Conservation (phyloP, 2,329 filamentous ascomycete species). For the Elsinoe australis region DNA sequence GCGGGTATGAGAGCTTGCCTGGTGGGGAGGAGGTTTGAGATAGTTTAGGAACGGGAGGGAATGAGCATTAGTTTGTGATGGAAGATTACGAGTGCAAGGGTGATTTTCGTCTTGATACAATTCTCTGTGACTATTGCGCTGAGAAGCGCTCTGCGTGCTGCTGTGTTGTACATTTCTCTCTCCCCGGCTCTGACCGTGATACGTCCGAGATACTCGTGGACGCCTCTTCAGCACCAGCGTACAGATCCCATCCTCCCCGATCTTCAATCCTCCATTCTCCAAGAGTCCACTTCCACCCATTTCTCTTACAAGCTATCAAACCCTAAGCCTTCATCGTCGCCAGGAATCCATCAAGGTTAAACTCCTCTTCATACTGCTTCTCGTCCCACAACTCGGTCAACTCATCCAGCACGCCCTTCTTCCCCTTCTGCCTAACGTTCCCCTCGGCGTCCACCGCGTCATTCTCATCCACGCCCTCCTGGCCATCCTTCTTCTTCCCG, state of each 20-base stretch:
- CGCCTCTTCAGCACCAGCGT: no score
- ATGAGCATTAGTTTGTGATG: no score
- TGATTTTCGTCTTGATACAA: no score
- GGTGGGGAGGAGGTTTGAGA: conserved; percentile 41
- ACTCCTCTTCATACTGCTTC: conserved; percentile 95
- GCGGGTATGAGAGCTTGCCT: conserved; percentile 54
- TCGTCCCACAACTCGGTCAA: conserved; percentile 96
- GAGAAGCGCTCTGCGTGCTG: no score
- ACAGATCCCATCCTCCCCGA: no score
- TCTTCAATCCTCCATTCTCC: no score
- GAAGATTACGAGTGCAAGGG: no score
- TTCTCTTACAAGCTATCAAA: background rate
- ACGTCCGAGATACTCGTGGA: background rate
- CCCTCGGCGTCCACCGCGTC: conserved; percentile 75
- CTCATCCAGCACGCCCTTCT: conserved; percentile 94
- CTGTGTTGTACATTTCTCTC: no score
- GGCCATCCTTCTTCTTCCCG: conserved; percentile 46
- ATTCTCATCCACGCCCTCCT: conserved; percentile 65
- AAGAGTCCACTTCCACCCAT: no score
- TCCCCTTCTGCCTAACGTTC: conserved; percentile 86
- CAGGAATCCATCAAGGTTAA: conserved; percentile 90
- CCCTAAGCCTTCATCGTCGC: conserved; percentile 68
- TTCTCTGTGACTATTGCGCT: no score
- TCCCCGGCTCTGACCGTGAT: no score
- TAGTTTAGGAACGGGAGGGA: background rate